A percentile compares a stretch with the other conserved stretches of the same genome.
These are phyloP conservation scores for Diplodia sapinea DNA, from an alignment of 2,329 filamentous ascomycete genomes.

Conservation along the genomic window DNA sequence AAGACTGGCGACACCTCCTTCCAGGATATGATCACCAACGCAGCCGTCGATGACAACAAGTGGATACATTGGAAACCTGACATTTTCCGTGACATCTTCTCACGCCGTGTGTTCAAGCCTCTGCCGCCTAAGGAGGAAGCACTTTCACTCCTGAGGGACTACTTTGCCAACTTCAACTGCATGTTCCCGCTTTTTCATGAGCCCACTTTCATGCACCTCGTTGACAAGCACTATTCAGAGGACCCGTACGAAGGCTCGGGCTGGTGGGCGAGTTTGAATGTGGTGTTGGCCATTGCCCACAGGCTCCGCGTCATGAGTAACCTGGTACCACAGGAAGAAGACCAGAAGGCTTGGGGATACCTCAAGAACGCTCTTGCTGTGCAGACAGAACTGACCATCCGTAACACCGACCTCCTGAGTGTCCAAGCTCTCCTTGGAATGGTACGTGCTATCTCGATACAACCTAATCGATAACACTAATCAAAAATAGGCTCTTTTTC, in stretches of 20 bases:
- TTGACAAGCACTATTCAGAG: slow-evolving; percentile 89
- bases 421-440: slow-evolving; percentile 94
- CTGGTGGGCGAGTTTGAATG: slow-evolving; percentile 98
- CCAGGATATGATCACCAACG: slow-evolving; percentile 90
- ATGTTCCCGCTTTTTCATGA: slow-evolving; percentile 98
- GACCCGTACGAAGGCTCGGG: slow-evolving; percentile 94
- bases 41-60: slow-evolving; percentile 86
- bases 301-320: slow-evolving; percentile 95
- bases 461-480: slow-evolving; percentile 35
- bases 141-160: slow-evolving; percentile 86
- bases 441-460: slow-evolving; percentile 51
- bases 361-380: slow-evolving; percentile 96
- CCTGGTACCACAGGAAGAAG: slow-evolving; percentile 85
- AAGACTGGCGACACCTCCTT: slow-evolving; percentile 97
- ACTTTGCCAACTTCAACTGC: slow-evolving; percentile 98
- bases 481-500: slow-evolving; percentile 70
- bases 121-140: slow-evolving; percentile 87
- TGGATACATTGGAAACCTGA: slow-evolving; percentile 99
- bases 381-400: slow-evolving; percentile 90
- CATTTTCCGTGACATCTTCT: slow-evolving; percentile 91
- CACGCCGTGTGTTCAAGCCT: slow-evolving; percentile 79
- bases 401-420: slow-evolving; percentile 92
- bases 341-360: slow-evolving; percentile 93
- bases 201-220: slow-evolving; percentile 96
- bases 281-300: slow-evolving; percentile 90